These are phyloP conservation scores for Rubia peregrina DNA, from an alignment of 305 asterid genomes.

Conservation along the genomic window DNA sequence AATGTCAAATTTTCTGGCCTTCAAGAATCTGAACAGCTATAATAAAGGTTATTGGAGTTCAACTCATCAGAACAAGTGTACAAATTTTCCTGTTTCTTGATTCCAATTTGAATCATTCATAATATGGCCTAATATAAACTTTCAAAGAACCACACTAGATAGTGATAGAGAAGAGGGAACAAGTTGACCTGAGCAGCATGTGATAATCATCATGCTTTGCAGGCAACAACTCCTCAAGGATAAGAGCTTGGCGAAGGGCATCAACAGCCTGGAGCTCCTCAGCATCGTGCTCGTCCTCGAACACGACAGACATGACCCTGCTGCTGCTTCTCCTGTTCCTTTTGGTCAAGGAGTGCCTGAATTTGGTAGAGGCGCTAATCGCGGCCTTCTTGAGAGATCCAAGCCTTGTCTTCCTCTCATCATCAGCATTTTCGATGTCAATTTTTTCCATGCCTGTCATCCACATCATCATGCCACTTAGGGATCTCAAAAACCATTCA, in stretches of 20 bases:
- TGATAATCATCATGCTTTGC: conserved; percentile 88
- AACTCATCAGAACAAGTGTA: neutral
- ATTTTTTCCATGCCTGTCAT: conserved; percentile 59
- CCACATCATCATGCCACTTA: neutral
- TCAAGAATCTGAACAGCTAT: conserved; percentile 53
- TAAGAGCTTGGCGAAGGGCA: conserved; percentile 81
- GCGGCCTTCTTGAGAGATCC: conserved; percentile 85
- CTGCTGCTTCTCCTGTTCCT: conserved; percentile 68
- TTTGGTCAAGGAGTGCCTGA: conserved; percentile 64
- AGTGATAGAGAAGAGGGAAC: neutral
- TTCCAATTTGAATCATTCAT: neutral
- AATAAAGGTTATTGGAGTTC: neutral
- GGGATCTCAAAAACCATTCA: neutral
- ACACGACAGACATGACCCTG: conserved; percentile 74
- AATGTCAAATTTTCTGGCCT: conserved; percentile 76
- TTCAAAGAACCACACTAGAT: neutral
- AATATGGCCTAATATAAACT: neutral
- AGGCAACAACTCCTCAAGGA: conserved; percentile 78
- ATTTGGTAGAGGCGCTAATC: conserved; percentile 74
- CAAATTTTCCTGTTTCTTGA: neutral
- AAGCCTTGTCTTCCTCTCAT: conserved; percentile 62
- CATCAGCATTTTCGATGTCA: conserved; percentile 52
- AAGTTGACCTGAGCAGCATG: conserved; percentile 60
- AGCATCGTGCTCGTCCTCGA: conserved; percentile 86
- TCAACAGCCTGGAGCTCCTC: conserved; percentile 82